Evolutionary conservation across 1,284 basidiomycete genomes (phyloP).

Genomic region (Irpex rosettiformis): DNA sequence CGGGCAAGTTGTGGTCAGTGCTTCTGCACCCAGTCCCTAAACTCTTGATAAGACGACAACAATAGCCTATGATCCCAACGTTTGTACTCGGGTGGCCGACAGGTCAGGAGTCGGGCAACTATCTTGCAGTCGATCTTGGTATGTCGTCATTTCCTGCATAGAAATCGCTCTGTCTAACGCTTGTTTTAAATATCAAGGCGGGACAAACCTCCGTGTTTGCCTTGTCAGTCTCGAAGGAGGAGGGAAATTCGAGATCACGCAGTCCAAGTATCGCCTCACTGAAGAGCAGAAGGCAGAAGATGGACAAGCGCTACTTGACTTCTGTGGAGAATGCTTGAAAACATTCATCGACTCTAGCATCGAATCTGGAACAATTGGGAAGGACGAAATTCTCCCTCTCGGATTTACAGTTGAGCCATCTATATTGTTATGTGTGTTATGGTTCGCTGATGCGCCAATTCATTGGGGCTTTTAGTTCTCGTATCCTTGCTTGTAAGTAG

Average conservation of each 20-base stretch:
- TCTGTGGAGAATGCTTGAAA: constrained; percentile 93
- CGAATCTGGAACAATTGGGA: constrained; percentile 57
- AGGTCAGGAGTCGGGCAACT: constrained; percentile 88
- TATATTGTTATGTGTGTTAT: neutral
- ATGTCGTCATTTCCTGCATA: constrained; percentile 22
- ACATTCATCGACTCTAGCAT: constrained; percentile 85
- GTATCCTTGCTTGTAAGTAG: constrained; percentile 84
- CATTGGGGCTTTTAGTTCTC: constrained; percentile 68
- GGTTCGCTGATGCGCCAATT: too few relatives aligned
- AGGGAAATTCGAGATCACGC: constrained; percentile 97
- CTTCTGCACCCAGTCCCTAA: neutral
- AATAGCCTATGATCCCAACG: constrained; percentile 93
- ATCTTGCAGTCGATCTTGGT: constrained; percentile 93
- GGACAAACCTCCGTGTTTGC: constrained; percentile 97
- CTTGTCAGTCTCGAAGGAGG: constrained; percentile 89
- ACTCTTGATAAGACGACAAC: neutral
- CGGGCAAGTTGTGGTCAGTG: constrained; percentile 85
- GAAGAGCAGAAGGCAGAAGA: constrained; percentile 99
- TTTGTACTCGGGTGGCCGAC: constrained; percentile 97
- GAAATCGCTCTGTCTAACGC: constrained; percentile 4
- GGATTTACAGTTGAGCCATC: constrained; percentile 82
- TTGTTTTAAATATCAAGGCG: constrained; percentile 44
- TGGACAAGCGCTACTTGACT: constrained; percentile 93
- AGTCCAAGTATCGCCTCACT: constrained; percentile 94
- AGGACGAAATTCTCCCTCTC: constrained; percentile 76